Evolutionary conservation across 306 rosid genomes (phyloP), one percentile per base, ranked within the genome.

Genomic region (Oxytropis ochrocephala): DNA sequence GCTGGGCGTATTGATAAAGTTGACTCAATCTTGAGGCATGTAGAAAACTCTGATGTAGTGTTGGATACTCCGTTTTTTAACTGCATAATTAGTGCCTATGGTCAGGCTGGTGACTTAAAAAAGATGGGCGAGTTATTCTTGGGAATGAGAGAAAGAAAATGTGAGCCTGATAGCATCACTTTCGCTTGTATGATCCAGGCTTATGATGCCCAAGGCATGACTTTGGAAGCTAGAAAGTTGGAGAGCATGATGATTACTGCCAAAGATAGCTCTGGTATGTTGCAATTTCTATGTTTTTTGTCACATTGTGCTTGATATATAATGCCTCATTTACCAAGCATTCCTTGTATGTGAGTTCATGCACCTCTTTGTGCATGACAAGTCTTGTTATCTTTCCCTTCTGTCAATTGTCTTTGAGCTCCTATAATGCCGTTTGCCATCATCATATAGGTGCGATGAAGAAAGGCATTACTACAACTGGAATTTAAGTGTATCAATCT

Each of bases 51-150:
- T 39, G 94, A 90, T 82, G 93, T 85, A 58, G 72, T 61, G 60
- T 79, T 82, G 61, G 98, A 93, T 80, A 90, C 96, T 11, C 88
- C 97, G 36, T 84, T 90, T 58, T 88, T 88, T 66, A 93, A 93
- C 77, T 83, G 98, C 80, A 54, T 81, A 50, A 90, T 93, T 60
- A 82, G 78, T 14, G 90, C 92, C 24, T 90, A 93, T 76, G 91
- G 91, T 50, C 89, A 49, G 59, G 85, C 75, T 58, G 96, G 96
- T 16, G 82, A 93, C 72, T 51, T 90, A 50, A 57, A 78, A 65
- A 93, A 75, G 77, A 88, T 88, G 90, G 75, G 76, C 5, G 84
- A 83, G 43, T 62, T 86, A 58, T 90, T 90, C 83, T 66, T 77
- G 83, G 79, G 60, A 43, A 93, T 93, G 98, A 84, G 69, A 77